Conservation (phyloP, 768 basidiomycete genomes). For the Gloeophyllum trabeum region DNA sequence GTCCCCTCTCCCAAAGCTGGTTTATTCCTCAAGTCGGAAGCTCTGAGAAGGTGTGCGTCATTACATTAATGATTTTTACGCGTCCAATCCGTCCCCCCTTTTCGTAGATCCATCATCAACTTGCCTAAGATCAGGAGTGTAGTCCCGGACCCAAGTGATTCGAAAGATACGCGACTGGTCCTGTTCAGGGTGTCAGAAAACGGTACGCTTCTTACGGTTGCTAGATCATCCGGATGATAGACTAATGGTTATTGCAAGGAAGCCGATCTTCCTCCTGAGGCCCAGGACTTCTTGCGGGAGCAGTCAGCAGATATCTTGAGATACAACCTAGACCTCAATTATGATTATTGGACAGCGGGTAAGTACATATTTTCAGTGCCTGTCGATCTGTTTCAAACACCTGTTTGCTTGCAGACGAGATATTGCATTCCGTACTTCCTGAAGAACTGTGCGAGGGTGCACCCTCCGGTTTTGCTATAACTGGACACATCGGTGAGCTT, state of each 20-base stretch:
- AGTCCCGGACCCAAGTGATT: constrained; percentile 34
- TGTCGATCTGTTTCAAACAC: neutral
- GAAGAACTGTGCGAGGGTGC: constrained; percentile 65
- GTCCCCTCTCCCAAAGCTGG: constrained; percentile 49
- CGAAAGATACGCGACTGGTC: constrained; percentile 47
- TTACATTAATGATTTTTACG: too few relatives aligned
- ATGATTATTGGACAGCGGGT: constrained; percentile 89
- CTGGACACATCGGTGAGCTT: constrained; percentile 78
- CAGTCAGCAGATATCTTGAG: constrained; percentile 44
- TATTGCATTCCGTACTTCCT: constrained; percentile 74
- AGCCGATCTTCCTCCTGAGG: constrained; percentile 58
- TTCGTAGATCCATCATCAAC: constrained; percentile 47
- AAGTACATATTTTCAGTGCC: constrained; percentile 10
- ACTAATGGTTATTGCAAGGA: constrained; percentile 25
- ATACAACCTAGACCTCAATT: constrained; percentile 57
- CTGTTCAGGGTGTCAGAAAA: constrained; percentile 49
- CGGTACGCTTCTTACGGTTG: constrained; percentile 35
- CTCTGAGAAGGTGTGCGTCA: constrained; percentile 55
- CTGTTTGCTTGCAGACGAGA: constrained; percentile 47
- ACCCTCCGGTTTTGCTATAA: constrained; percentile 79
- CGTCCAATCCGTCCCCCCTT: too few relatives aligned
- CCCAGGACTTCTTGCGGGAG: constrained; percentile 41
- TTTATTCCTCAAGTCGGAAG: constrained; percentile 40
- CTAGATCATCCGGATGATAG: neutral
- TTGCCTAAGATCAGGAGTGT: constrained; percentile 60